Base-by-base conservation (phyloP, 1,284 basidiomycete species). In the Cutaneotrichosporon cavernicola region DNA sequence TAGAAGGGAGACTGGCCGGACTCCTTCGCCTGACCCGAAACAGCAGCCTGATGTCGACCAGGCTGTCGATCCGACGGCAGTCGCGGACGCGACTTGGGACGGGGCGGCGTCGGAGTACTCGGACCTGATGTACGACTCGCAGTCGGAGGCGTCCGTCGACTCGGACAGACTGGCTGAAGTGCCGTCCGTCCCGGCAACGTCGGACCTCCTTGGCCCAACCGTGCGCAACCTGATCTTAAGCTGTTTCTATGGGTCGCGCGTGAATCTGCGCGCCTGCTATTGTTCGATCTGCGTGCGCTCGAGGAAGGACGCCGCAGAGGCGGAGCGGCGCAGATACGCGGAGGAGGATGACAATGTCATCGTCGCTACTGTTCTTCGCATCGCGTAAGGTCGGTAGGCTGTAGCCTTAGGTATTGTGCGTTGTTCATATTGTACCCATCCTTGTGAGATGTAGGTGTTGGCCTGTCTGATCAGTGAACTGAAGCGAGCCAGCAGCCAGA, bases 261-360 rank as follows among this genome's bases (percentile, higher is more conserved):
- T 56, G 47, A 59, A 59, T 13, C 56, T 68, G 26, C 61, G 63
- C 36, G 59, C 57, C 21, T 68, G 66, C 31, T 56, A 31, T 32
- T 68, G 66, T 56, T 26, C 38, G 6, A 57, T 68, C n/a, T 68
- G 66, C 30, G 16, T 56, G 14, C 63, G 66, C 18, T 60, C 63
- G 21, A 30, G 38, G 31, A 21, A 18, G 32, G 38, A 43, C 56
- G 18, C 58, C 46, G 21, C 55, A 22, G 64, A 61, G 14, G 52
- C 56, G 8, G 26, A 43, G 21, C 38, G 53, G 16, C 60, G 57
- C 21, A 34, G 56, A 5, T 61, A 62, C 4, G 16, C 56, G 43
- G 51, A 38, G 26, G 32, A 57, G 13, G 32, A 22, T 6, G 34
- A 26, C n/a, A 34, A 57, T 14, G 26, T 50, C 30, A 46, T 50